Base-by-base conservation (phyloP, 495 filamentous ascomycete genomes). In the Hyaloscypha hepaticicola region DNA sequence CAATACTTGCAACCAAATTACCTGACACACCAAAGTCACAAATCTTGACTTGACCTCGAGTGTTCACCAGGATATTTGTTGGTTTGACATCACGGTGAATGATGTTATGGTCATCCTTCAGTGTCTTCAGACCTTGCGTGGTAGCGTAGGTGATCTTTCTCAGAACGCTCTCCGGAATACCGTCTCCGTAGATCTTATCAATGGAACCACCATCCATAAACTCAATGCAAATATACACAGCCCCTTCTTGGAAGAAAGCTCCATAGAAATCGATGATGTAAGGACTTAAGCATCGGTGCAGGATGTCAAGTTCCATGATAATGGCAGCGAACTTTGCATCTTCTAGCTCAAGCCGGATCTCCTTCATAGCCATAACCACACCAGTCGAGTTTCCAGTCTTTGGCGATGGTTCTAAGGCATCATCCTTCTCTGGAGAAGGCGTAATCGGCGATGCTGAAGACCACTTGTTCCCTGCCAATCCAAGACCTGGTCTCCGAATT, bases 131-230 rank as follows among this genome's bases (percentile, higher is more conserved):
- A 1, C 96, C 95, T 84, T 93, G 90, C 24, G 92, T 85, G 1
- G 94, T 97, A 48, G 91, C 88, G n/a, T 95, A 84, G 0, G 93
- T 89, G 63, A 98, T 92, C 72, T 97, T 97, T 49, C 91, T 88
- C 49, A 99, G 79, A 7, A 98, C 86, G 58, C 82, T 84, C 72
- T 99, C 95, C 1, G 95, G 91, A 55, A 99, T 87, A 31, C 95
- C 95, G 60, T 92, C 91, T n/a, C 85, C 87, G 75, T 99, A 99
- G 21, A 98, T 77, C 70, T 97, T 97, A 78, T 99, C 95, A 70
- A 98, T 92, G 45, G 93, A 97, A n/a, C 95, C 95, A 59, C 96
- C 95, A 77, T 99, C 93, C 95, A 99, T 99, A 73, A 90, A 97
- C 74, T 99, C 95, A 74, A 99, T 96, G 77, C 95, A 99, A 75